Conservation (phyloP, 2,329 filamentous ascomycete genomes). For the Alternaria conjuncta region DNA sequence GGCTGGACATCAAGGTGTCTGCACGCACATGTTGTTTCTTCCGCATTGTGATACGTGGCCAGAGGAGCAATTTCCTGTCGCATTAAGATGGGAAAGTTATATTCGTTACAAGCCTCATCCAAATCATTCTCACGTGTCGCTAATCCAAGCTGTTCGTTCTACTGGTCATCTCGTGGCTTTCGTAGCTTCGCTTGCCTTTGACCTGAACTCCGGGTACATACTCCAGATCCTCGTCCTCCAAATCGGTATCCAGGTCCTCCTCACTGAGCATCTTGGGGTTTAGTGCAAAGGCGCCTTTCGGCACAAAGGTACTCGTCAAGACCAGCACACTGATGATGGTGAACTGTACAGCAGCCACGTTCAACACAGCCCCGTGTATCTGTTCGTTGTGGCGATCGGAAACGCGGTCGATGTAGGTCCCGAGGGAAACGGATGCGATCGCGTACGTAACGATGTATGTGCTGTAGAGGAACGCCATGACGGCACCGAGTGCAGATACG, state of each 20-base stretch:
- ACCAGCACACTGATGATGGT: slow-evolving; percentile 53
- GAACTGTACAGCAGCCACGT: slow-evolving; percentile 58
- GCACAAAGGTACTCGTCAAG: slow-evolving; percentile 55
- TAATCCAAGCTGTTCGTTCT: slow-evolving; percentile 21
- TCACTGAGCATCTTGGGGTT: slow-evolving; percentile 55
- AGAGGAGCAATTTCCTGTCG: neutral
- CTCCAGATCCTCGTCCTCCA: slow-evolving; percentile 36
- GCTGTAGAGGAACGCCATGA: slow-evolving; percentile 61
- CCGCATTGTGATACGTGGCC: neutral
- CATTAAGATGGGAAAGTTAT: neutral
- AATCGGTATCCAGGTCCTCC: slow-evolving; percentile 46
- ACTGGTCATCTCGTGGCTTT: slow-evolving; percentile 33
- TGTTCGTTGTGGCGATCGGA: slow-evolving; percentile 46
- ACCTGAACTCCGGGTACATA: slow-evolving; percentile 26
- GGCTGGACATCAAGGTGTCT: neutral
- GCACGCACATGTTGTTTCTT: neutral
- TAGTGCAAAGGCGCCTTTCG: slow-evolving; percentile 52
- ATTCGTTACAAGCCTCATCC: neutral
- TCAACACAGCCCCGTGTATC: slow-evolving; percentile 52
- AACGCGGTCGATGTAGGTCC: slow-evolving; percentile 55
- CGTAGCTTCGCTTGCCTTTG: slow-evolving; percentile 25
- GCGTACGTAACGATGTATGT: slow-evolving; percentile 59
- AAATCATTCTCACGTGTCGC: neutral
- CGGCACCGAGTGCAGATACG: slow-evolving; percentile 58
- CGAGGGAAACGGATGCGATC: slow-evolving; percentile 54